Evolutionary conservation across 176 grass and related monocot species (phyloP), one percentile per base, ranked within the genome.

Genomic region (Oryza brachyantha): DNA sequence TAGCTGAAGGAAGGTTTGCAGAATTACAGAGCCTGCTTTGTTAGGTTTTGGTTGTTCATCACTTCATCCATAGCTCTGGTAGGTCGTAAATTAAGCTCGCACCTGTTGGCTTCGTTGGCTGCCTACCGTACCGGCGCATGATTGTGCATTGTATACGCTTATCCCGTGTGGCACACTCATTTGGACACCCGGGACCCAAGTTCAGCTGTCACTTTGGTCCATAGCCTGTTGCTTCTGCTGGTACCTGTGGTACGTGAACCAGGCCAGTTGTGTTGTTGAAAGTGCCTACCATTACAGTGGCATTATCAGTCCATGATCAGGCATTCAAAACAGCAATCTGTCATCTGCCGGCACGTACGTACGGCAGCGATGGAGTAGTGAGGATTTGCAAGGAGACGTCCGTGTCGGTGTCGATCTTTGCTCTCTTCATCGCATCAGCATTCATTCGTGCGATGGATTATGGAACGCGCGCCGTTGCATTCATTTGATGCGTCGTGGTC

Each of bases 161-260:
- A n/a, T n/a, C n/a, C n/a, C n/a, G n/a, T 45, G 78, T 43, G 24
- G 36, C 55, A 39, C 46, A 55, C 9, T 76, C 26, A 21, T 26
- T 28, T 77, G 27, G 43, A 48, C 82, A 48, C 48, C 50, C 83
- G 16, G 63, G 54, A 5, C 57, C 74, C 54, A 64, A 29, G 10
- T 22, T 54, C 21, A 29, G 65, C 42, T 63, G 57, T 63, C 83
- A n/a, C 40, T 77, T 70, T 39, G 82, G 74, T 25, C 55, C 74
- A 73, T 54, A 22, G 38, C 9, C 24, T 52, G 43, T 12, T 50
- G 48, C 48, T 39, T 5, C 16, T 48, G 19, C 45, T 10, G 10
- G 2, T 10, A 41, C 45, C n/a, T n/a, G n/a, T 48, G 45, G 45
- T 48, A 48, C 46, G 16, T 21, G 17, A 50, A 52, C 48, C 19